These are phyloP conservation scores for Ilyonectria robusta DNA, from an alignment of 2,329 filamentous ascomycete species.

Conservation along the genomic window DNA sequence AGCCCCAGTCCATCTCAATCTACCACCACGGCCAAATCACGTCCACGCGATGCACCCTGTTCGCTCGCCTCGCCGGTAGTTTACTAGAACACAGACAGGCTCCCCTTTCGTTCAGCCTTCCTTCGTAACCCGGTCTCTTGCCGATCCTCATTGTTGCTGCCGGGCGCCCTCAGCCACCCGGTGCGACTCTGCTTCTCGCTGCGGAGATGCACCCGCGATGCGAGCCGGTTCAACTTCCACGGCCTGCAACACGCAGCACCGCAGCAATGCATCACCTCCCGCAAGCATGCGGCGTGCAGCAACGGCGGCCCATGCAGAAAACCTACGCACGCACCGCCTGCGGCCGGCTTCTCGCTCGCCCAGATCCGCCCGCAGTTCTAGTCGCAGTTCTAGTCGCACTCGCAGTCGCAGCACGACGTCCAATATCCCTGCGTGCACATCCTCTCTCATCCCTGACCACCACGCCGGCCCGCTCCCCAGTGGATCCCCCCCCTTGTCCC, in stretches of 20 bases:
- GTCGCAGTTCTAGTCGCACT: background rate
- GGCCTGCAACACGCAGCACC: background rate
- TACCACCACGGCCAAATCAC: background rate
- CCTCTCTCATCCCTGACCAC: background rate
- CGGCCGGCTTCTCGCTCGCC: background rate
- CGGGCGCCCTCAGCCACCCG: background rate
- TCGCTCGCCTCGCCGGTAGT: background rate
- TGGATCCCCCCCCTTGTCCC: background rate
- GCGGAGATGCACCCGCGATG: background rate
- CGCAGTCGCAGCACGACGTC: background rate
- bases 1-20: slow-evolving; percentile 2
- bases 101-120: background rate
- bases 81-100: background rate
- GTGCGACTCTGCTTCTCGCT: background rate
- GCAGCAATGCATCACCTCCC: background rate
- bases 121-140: background rate
- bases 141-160: too few species aligned
- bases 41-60: background rate
- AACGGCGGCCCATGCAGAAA: background rate
- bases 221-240: background rate
- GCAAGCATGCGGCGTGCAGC: background rate
- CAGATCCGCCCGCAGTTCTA: background rate
- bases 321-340: background rate
- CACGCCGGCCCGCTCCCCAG: background rate
- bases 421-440: background rate